Evolutionary conservation across 352 stramenopile genomes (phyloP), one percentile per base, ranked within the genome.

Genomic region (Phytophthora chlamydospora): DNA sequence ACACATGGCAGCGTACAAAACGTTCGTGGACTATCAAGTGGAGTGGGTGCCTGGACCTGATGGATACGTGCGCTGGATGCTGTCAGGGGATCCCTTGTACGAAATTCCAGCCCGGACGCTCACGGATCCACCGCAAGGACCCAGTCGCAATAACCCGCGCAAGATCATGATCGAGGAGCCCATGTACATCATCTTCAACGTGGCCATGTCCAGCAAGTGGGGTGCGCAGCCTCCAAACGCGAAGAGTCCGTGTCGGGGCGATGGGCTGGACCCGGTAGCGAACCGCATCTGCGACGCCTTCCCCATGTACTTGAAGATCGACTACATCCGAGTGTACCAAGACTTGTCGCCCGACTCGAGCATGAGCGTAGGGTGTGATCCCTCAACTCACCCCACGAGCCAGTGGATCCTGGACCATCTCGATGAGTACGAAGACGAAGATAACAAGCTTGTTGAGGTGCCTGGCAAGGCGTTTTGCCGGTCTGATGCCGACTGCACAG

Each of bases 101-200:
- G 90, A 96, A 19, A 93, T 98, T 41, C 70, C 83, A 13, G 84
- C 88, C 0, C 21, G 74, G 8, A 74, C 78, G 8, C 65, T 98
- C 24, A 76, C 69, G 6, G 59, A 76, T 11, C 71, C 75, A 36
- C 76, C 83, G 3, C 83, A 91, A 50, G 80, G 84, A 32, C 27
- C n/a, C 11, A 48, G n/a, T 10, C 16, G 63, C 24, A 80, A 58
- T 54, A 95, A 76, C 82, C 90, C 82, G 62, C 80, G 58, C 73
- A 97, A 80, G 70, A 88, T 90, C 57, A 98, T 99, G 80, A 83
- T 97, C 24, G 84, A 96, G 29, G 96, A 99, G 66, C 96, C 96
- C 0, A 91, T 97, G 78, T 98, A 98, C 58, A 66, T 98, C 52
- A 88, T 99, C 46, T 85, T 98, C 53, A 99, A 98, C 74, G 97